Conservation (phyloP, 2,329 filamentous ascomycete species). For the Trichophaea hybrida region DNA sequence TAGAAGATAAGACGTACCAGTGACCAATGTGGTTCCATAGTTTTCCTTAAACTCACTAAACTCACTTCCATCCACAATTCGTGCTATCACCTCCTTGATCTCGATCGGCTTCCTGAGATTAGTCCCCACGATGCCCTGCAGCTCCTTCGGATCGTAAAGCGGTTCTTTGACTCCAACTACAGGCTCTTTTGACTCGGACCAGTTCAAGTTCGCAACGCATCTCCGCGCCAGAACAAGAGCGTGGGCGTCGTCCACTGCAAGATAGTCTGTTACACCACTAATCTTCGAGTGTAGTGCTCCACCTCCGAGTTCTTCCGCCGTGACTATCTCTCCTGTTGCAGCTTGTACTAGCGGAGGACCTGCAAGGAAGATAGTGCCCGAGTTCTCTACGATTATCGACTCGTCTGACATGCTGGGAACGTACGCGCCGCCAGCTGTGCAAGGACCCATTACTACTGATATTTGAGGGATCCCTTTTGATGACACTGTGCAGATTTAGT, state of each 20-base stretch:
- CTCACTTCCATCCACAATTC: slow-evolving; percentile 77
- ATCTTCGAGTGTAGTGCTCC: slow-evolving; percentile 79
- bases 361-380: slow-evolving; percentile 95
- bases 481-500: slow-evolving; percentile 42
- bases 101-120: slow-evolving; percentile 77
- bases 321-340: slow-evolving; percentile 83
- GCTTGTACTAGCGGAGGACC: slow-evolving; percentile 91
- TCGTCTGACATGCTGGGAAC: slow-evolving; percentile 96
- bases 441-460: slow-evolving; percentile 91
- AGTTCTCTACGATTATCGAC: slow-evolving; percentile 86
- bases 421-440: slow-evolving; percentile 89
- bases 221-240: slow-evolving; percentile 73
- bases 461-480: slow-evolving; percentile 80
- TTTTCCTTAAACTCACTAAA: slow-evolving; percentile 91
- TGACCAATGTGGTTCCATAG: slow-evolving; percentile 80
- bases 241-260: slow-evolving; percentile 87
- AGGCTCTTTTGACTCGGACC: slow-evolving; percentile 43
- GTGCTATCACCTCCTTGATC: slow-evolving; percentile 79
- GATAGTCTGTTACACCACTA: slow-evolving; percentile 87
- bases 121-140: slow-evolving; percentile 76
- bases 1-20: slow-evolving; percentile 31
- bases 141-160: slow-evolving; percentile 61
- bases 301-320: slow-evolving; percentile 78
- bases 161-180: slow-evolving; percentile 51
- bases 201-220: slow-evolving; percentile 80